Evolutionary conservation across 148 eudicot species (phyloP), one percentile per base, ranked within the genome.

Genomic region (Persicaria tinctoria): DNA sequence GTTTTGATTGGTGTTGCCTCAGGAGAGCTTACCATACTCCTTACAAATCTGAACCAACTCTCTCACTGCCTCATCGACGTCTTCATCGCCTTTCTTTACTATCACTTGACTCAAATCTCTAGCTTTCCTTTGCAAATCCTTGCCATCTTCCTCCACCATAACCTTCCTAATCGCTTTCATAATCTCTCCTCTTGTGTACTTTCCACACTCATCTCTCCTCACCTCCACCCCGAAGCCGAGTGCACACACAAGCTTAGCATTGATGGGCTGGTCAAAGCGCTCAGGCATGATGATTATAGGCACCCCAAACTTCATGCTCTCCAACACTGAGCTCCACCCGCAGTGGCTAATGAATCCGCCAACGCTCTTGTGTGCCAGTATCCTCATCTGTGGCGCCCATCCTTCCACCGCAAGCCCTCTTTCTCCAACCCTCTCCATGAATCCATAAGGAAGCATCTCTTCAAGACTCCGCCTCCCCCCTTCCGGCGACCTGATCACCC

Each of bases 211-310:
- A 27, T 73, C 76, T 41, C 76, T 73, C 27, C 16, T n/a, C 11
- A 73, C 64, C 48, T 23, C 66, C 18, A 53, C 5, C 6, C 68
- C 76, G n/a, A 56, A 11, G 0, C 49, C 66, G 5, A 45, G 46
- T 0, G 68, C 9, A 0, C 23, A 5, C 76, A 74, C 48, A 6
- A 74, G 32, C 66, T 66, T 54, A 16, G 76, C 63, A 41, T 55
- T 74, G 17, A 74, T 3, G 0, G 76, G 68, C 66, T 74, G 68
- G 76, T 74, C 76, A 14, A 74, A 5, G 1, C 55, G 76, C 64
- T 55, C 56, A 3, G 76, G 76, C 76, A 74, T 74, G 38, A 68
- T 51, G 11, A 56, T 54, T 41, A 74, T 44, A 3, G 76, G 76
- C 18, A 74, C 68, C 23, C 76, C 76, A 32, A 74, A 23, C 41